A percentile compares a stretch with the other conserved stretches of the same genome.
Conservation (phyloP, 768 basidiomycete species). For the Lanmaoa pseudosensibilis region DNA sequence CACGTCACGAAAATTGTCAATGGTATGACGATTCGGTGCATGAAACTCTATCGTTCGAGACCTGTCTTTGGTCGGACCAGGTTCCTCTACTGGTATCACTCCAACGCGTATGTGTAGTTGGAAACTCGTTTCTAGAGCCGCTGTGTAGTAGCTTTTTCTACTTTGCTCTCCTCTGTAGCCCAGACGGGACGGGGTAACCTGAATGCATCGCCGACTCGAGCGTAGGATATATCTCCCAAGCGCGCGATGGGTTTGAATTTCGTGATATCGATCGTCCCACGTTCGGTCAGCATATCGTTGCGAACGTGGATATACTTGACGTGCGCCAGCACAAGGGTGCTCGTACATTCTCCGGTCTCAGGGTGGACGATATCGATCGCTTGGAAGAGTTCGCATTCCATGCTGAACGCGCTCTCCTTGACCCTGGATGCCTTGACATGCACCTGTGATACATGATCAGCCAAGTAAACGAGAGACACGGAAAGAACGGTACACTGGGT, state of each 20-base stretch:
- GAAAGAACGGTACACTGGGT: slow-evolving; percentile 9
- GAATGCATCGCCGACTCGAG: slow-evolving; percentile 30
- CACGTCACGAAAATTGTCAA: too few species aligned
- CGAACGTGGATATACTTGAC: slow-evolving; percentile 46
- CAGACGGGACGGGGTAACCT: slow-evolving; percentile 26
- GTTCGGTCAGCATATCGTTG: slow-evolving; percentile 40
- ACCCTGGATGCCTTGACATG: slow-evolving; percentile 43
- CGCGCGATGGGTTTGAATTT: slow-evolving; percentile 38
- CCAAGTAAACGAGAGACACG: not conserved
- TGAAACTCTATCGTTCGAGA: not conserved
- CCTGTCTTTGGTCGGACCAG: not conserved
- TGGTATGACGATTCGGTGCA: not conserved
- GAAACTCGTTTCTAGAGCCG: not conserved
- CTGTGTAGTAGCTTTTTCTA: not conserved
- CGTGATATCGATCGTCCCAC: slow-evolving; percentile 36
- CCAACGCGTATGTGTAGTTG: not conserved
- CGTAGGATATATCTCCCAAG: slow-evolving; percentile 42
- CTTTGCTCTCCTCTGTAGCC: slow-evolving; percentile 17
- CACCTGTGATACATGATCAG: slow-evolving; percentile 22
- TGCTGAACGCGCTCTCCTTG: slow-evolving; percentile 47
- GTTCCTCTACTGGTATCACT: not conserved
- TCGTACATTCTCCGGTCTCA: slow-evolving; percentile 23
- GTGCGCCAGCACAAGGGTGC: slow-evolving; percentile 40
- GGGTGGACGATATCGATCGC: slow-evolving; percentile 39
- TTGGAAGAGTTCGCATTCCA: slow-evolving; percentile 43